Conservation (phyloP, 1,284 basidiomycete species). For the Mycena sp. region DNA sequence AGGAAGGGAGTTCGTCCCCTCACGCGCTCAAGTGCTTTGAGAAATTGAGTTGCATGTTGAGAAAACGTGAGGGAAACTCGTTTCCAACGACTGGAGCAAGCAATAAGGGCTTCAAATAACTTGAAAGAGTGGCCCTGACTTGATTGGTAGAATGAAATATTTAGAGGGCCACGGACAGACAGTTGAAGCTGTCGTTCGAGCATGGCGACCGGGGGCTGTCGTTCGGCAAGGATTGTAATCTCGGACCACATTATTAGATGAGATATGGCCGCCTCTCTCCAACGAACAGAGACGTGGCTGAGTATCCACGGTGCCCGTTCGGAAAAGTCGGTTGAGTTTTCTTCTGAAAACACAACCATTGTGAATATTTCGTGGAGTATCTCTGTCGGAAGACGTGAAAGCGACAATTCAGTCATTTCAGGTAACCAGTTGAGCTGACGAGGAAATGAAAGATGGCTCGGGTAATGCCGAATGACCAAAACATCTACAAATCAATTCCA, state of each 20-base stretch:
- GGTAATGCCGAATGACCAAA: too few relatives aligned
- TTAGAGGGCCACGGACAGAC: neutral
- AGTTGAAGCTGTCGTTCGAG: neutral
- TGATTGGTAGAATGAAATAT: too few relatives aligned
- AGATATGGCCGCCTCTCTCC: neutral
- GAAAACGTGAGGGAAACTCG: neutral
- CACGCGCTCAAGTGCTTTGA: neutral
- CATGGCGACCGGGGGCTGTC: neutral
- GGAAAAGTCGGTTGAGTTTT: neutral
- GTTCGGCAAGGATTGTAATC: neutral
- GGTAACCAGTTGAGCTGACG: neutral
- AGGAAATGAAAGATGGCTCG: too few relatives aligned
- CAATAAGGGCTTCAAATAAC: neutral
- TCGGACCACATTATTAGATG: neutral
- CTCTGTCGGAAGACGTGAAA: neutral
- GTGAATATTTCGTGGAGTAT: constrained; percentile 7
- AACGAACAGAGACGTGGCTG: neutral
- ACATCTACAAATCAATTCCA: too few relatives aligned
- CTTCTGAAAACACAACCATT: neutral
- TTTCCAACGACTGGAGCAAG: neutral
- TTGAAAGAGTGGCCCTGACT: neutral
- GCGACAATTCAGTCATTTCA: neutral
- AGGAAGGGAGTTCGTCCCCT: neutral
- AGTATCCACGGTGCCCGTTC: neutral
- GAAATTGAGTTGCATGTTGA: neutral